Evolutionary conservation across 768 basidiomycete species (phyloP).

Genomic region (Arthromyces matolae): DNA sequence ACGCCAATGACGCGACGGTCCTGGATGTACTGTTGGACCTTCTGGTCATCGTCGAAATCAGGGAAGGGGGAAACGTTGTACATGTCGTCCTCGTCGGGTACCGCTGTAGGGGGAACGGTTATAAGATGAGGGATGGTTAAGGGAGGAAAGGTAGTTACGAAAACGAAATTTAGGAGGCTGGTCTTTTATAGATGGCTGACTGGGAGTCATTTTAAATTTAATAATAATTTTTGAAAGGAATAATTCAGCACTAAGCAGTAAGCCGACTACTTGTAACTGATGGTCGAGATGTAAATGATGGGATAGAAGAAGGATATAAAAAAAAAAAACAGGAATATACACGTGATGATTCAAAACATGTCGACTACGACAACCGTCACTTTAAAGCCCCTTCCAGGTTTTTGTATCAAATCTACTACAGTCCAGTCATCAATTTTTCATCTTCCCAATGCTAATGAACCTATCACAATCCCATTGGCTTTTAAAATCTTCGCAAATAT

Average conservation of each 20-base stretch:
- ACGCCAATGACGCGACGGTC: constrained; percentile 80
- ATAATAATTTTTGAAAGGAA: not conserved
- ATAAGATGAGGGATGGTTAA: constrained; percentile 17
- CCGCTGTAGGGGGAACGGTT: constrained; percentile 29
- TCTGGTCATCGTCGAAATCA: constrained; percentile 56
- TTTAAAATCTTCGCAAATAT: constrained; percentile 74
- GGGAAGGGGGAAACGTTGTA: constrained; percentile 61
- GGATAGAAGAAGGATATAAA: no score
- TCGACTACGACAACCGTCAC: constrained; percentile 21
- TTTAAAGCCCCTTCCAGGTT: constrained; percentile 60
- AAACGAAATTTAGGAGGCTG: constrained; percentile 28
- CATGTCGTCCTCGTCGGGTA: constrained; percentile 40
- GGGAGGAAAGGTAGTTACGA: constrained; percentile 25
- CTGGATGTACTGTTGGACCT: constrained; percentile 70
- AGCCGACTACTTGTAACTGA: no score
- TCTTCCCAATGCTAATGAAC: constrained; percentile 25
- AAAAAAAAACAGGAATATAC: no score
- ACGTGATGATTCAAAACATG: constrained; percentile 1
- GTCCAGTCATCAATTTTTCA: constrained; percentile 38
- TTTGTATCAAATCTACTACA: constrained; percentile 62
- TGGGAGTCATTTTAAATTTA: constrained; percentile 7
- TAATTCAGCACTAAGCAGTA: constrained; percentile 16
- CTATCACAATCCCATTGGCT: constrained; percentile 39
- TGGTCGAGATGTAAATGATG: no score
- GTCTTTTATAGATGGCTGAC: constrained; percentile 21